Evolutionary conservation across 352 stramenopile genomes (phyloP).

Genomic region (Phytophthora pini): DNA sequence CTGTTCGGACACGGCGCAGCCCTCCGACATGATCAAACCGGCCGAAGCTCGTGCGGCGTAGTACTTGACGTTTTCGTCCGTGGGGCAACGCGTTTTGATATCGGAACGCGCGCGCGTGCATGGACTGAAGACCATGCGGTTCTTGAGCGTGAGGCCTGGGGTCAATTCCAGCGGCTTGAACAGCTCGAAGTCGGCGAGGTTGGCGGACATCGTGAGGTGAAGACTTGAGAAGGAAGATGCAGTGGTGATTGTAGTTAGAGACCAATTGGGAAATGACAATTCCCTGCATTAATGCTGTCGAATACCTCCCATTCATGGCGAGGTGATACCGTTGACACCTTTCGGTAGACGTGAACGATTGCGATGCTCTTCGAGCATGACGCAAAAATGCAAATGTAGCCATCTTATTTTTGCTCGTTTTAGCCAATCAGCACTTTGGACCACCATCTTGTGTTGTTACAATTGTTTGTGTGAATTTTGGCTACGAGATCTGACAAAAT

Average conservation of each 20-base stretch:
- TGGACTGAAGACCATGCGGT: conserved; percentile 57
- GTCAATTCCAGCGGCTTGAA: conserved; percentile 46
- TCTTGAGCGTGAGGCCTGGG: conserved; percentile 39
- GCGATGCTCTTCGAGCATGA: conserved; percentile 8
- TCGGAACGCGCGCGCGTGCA: conserved; percentile 43
- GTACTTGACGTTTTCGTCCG: conserved; percentile 44
- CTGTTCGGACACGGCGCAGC: conserved; percentile 32
- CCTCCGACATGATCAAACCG: conserved; percentile 40
- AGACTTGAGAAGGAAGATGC: background rate
- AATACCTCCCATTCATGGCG: no score
- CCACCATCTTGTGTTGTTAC: no score
- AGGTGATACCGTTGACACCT: conserved; percentile 25
- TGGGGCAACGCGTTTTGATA: conserved; percentile 32
- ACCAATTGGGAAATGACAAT: conserved; percentile 22
- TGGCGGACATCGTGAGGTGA: conserved; percentile 26
- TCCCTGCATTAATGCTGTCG: background rate
- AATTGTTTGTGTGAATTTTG: no score
- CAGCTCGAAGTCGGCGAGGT: conserved; percentile 44
- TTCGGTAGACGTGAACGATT: conserved; percentile 29
- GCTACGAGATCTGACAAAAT: no score
- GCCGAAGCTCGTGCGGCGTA: conserved; percentile 29
- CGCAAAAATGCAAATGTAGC: conserved; percentile 14
- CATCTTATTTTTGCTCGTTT: conserved; percentile 2
- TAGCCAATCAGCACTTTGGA: background rate
- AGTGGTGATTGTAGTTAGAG: conserved; percentile 6